Percentiles rank a stretch among this genome's conserved stretches.
These are phyloP conservation scores for Cucurbita moschata DNA, from an alignment of 306 rosid species.

Conservation along the genomic window DNA sequence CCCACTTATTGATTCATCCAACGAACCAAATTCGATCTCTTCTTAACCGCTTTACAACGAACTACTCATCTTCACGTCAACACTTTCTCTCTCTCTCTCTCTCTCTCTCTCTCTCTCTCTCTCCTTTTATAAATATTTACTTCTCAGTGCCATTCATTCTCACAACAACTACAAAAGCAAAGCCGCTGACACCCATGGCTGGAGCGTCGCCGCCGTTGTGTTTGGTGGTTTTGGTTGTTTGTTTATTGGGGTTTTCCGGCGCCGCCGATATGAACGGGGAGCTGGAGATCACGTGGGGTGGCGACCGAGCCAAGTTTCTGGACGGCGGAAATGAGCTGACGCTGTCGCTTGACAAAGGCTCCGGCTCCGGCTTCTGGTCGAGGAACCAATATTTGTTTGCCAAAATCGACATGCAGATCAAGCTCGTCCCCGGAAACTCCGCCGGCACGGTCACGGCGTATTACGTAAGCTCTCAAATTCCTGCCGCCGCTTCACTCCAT, in stretches of 20 bases:
- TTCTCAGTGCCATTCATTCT: neutral
- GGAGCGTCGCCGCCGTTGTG: neutral
- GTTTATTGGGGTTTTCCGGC: neutral
- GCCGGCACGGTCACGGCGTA: constrained; percentile 71
- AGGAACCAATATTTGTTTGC: constrained; percentile 36
- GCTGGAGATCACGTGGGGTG: constrained; percentile 51
- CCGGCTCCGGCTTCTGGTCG: constrained; percentile 68
- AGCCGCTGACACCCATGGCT: neutral
- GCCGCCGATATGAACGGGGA: constrained; percentile 41
- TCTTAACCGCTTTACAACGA: neutral
- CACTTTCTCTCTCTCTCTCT: neutral
- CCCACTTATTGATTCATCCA: neutral
- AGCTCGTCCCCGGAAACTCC: constrained; percentile 49
- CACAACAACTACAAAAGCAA: neutral
- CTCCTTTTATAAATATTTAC: neutral
- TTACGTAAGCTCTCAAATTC: constrained; percentile 26
- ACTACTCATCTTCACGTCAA: neutral
- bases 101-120: neutral
- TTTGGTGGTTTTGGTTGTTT: neutral
- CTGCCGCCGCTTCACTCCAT: too few species aligned
- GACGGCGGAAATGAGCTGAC: constrained; percentile 28
- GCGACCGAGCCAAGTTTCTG: constrained; percentile 37
- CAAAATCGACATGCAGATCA: constrained; percentile 53
- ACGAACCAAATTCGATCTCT: neutral
- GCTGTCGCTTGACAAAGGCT: constrained; percentile 48